Evolutionary conservation across 805 yeast species (phyloP), one percentile per base, ranked within the genome.

Genomic region (Blastobotrys chiropterorum): DNA sequence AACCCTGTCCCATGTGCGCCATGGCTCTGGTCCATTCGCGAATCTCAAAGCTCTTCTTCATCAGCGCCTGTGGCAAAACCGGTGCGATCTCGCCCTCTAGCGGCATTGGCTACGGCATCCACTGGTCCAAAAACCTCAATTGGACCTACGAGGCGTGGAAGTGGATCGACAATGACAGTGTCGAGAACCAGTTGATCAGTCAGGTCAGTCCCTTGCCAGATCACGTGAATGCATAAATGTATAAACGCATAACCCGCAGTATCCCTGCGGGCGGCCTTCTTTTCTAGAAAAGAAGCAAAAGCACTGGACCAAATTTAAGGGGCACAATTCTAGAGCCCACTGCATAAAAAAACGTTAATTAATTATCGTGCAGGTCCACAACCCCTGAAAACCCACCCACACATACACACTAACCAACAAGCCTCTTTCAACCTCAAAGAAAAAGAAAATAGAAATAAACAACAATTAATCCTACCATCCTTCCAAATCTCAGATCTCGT

Each of bases 21-120:
- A 94, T 94, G 99, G 98, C 98, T 0, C 72, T 94, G 41, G 83
- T 90, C 8, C 99, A 94, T 65, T 92, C 98, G 0, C 73, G 99
- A 47, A 77, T 94, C 0, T 76, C 81, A 14, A 73, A 89, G 49
- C 69, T 92, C 34, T 70, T 86, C 0, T 92, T 82, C 67, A 58
- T 86, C 15, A 69, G 71, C 40, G 70, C 77, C 2, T 75, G 78
- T 56, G 57, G 60, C 0, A 53, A 54, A 20, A 80, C 86, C 0
- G 90, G 88, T 4, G 80, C 78, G 2, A 72, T 83, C 38, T 77
- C 72, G 42, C 76, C 75, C 2, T 59, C 61, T 1, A 77, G 92
- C 53, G 90, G 85, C 8, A 77, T 80, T 26, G 78, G 83, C 2
- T 86, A 83, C 59, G 82, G 84, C 58, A 75, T 94, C 51, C 97